Evolutionary conservation across 352 stramenopile genomes (phyloP), one percentile per base, ranked within the genome.

Genomic region (Phytopythium boreale): DNA sequence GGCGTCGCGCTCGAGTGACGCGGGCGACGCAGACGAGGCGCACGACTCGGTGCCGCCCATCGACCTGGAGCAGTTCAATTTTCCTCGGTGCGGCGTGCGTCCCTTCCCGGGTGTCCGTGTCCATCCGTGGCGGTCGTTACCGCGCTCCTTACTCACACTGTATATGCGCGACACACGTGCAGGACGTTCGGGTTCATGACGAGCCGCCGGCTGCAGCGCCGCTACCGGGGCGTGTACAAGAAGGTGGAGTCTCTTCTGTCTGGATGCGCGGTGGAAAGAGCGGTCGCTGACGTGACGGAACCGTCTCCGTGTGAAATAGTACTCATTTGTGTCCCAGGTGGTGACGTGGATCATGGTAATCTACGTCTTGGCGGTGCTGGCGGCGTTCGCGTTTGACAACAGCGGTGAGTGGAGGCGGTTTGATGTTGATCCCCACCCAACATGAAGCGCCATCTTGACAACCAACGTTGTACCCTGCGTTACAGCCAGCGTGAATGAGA

Each of bases 151-250:
- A 8, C 41, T 19, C 41, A 22, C 19, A 49, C 19, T 2, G 2
- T 24, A 20, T 6, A n/a, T 49, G 41, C 19, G 15, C 15, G 15
- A 7, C 34, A 39, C 10, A 7, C 6, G 34, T 39, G 34, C 63
- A 90, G 71, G 51, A 74, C 79, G 29, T 86, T 88, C 55, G 75
- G 69, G 20, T 56, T 86, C 43, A 89, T 89, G 77, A 84, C 75
- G 12, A 77, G 80, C 39, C 74, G 80, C 10, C 69, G 80, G 31
- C 66, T 87, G 19, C 76, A 86, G 59, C 78, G 80, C 17, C 68
- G 74, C 19, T 89, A 86, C 58, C 69, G 66, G 65, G 80, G 80
- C 47, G 79, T 89, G 27, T 89, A 89, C 56, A 71, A 74, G 44
- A 74, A 86, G 71, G 75, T 76, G 64, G 14, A 3, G 41, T 29